phyloP scores from a whole-genome alignment of 768 basidiomycete species.

The Leccinum subgranulosum region DNA sequence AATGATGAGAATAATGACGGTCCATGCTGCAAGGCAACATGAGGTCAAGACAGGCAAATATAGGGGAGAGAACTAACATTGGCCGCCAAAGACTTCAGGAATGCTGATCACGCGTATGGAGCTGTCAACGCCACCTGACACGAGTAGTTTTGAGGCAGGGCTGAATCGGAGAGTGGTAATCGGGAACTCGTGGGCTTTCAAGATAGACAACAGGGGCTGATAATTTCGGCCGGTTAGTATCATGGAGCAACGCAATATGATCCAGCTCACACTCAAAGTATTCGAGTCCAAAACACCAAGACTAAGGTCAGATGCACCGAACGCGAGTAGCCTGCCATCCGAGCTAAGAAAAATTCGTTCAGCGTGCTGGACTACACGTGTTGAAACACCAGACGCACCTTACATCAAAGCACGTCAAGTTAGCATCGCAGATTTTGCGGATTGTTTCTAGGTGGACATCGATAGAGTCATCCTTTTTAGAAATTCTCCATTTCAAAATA shows the following conservation, averaged over 20 bases:
- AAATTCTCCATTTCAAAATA: slow-evolving; percentile 69
- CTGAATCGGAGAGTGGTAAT: slow-evolving; percentile 89
- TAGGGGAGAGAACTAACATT: slow-evolving; percentile 43
- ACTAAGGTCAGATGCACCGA: slow-evolving; percentile 82
- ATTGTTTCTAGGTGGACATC: slow-evolving; percentile 48
- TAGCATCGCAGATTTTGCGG: slow-evolving; percentile 73
- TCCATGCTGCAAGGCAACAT: slow-evolving; percentile 34
- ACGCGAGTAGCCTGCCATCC: slow-evolving; percentile 80
- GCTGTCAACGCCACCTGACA: slow-evolving; percentile 91
- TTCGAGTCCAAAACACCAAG: slow-evolving; percentile 81
- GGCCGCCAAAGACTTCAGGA: slow-evolving; percentile 50
- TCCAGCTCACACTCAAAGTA: slow-evolving; percentile 63
- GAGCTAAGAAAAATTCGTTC: slow-evolving; percentile 42
- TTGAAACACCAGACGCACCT: slow-evolving; percentile 50
- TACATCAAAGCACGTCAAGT: slow-evolving; percentile 83
- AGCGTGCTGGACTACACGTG: slow-evolving; percentile 1
- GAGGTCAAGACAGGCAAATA: slow-evolving; percentile 30
- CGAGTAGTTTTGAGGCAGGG: slow-evolving; percentile 71
- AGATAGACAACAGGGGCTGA: slow-evolving; percentile 84
- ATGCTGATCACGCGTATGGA: slow-evolving; percentile 77
- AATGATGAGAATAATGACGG: slow-evolving; percentile 37
- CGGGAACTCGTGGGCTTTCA: slow-evolving; percentile 94
- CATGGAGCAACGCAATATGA: background rate
- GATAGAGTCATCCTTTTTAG: slow-evolving; percentile 63
- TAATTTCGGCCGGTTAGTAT: background rate